A percentile compares a stretch with the other conserved stretches of the same genome.
Conservation (phyloP, 495 filamentous ascomycete genomes). For the Annulohypoxylon maeteangense region DNA sequence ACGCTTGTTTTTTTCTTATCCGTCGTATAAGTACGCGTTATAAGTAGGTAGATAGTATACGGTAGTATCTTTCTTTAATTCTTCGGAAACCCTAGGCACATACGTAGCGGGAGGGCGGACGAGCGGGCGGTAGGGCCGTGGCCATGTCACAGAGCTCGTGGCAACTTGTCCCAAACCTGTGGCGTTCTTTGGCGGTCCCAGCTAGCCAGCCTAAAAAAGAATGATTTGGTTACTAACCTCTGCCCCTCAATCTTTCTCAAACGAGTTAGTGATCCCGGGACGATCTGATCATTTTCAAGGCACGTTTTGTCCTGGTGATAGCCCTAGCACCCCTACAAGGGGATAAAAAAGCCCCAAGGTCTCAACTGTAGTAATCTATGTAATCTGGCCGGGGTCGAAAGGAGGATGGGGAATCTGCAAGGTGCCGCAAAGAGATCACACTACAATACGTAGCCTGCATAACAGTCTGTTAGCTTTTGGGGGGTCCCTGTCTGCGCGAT, state of each 20-base stretch:
- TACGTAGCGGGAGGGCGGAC: not conserved
- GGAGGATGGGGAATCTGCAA: conserved; percentile 44
- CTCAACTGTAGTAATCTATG: conserved; percentile 39
- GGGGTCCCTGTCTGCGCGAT: conserved; percentile 18
- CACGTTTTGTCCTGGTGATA: conserved; percentile 42
- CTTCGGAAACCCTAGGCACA: conserved; percentile 13
- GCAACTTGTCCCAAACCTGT: conserved; percentile 30
- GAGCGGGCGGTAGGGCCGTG: conserved; percentile 13
- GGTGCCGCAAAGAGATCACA: conserved; percentile 46
- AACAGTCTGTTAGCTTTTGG: conserved; percentile 25
- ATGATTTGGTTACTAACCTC: conserved; percentile 21
- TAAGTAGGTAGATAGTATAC: not conserved
- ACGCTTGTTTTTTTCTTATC: conserved; percentile 15
- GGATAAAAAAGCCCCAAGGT: conserved; percentile 10
- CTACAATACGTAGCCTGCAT: conserved; percentile 38
- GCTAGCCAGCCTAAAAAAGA: conserved; percentile 18
- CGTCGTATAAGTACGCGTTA: not conserved
- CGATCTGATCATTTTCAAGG: conserved; percentile 44
- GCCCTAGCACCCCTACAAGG: conserved; percentile 39
- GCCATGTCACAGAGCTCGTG: conserved; percentile 22
- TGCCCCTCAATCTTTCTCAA: conserved; percentile 43
- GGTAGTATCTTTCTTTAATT: not conserved
- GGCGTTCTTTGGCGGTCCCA: conserved; percentile 35
- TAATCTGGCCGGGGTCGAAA: conserved; percentile 37
- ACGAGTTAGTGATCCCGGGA: conserved; percentile 42